A percentile compares a stretch with the other conserved stretches of the same genome.
Conservation (phyloP, 192 early-diverging fungal species). For the Backusella australiensis region DNA sequence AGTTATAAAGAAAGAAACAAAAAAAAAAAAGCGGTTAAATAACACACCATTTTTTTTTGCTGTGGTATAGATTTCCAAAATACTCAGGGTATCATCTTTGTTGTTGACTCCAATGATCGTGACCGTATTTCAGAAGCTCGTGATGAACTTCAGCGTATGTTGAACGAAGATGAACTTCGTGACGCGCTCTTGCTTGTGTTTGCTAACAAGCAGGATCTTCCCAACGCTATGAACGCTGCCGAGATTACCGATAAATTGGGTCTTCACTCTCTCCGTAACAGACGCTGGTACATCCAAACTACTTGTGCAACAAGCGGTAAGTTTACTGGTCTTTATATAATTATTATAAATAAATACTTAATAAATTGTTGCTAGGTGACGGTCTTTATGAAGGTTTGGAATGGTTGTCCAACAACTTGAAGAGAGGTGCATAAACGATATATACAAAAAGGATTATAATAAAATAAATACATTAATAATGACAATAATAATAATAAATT, state of each 20-base stretch:
- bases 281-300: conserved; percentile 92
- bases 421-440: conserved; percentile 19
- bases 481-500: not conserved
- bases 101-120: conserved; percentile 95
- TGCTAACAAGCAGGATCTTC: conserved; percentile 99
- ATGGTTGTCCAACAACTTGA: conserved; percentile 79
- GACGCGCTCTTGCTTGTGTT: conserved; percentile 88
- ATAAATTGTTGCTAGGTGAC: conserved; percentile 56
- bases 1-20: not conserved
- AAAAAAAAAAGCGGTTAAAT: not conserved
- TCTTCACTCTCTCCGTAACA: conserved; percentile 71
- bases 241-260: conserved; percentile 94
- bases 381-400: conserved; percentile 97
- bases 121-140: conserved; percentile 91
- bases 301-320: conserved; percentile 73
- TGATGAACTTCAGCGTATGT: conserved; percentile 90
- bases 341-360: not conserved
- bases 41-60: not conserved
- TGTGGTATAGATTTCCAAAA: conserved; percentile 81
- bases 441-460: not conserved
- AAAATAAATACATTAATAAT: conserved; percentile 1
- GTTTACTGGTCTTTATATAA: not conserved
- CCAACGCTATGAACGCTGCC: conserved; percentile 90
- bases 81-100: conserved; percentile 95
- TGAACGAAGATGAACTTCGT: conserved; percentile 93